phyloP scores from a whole-genome alignment of 1,284 basidiomycete genomes.

The Austropuccinia psidii region DNA sequence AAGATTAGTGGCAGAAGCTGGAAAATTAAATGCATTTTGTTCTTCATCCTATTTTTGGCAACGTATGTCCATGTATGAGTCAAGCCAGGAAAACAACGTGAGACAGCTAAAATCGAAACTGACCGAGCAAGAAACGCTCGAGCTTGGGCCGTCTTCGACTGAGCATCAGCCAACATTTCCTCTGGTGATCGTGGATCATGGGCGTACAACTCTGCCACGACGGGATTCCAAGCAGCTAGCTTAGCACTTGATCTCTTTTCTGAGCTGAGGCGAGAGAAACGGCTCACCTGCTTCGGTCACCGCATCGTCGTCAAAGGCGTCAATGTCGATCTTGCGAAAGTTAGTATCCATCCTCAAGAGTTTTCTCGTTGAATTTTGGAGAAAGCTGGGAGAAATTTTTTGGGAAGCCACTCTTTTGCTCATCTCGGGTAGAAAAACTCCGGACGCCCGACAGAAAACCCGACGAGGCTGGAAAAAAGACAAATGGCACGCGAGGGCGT shows the following conservation, averaged over 20 bases:
- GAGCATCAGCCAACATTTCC: conserved; percentile 66
- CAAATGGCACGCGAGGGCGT: too few species aligned
- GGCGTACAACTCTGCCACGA: conserved; percentile 64
- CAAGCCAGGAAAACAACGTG: too few species aligned
- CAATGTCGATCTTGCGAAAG: conserved; percentile 81
- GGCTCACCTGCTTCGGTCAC: conserved; percentile 56
- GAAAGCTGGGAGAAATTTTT: too few species aligned
- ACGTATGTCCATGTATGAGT: too few species aligned
- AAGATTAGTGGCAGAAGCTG: neutral
- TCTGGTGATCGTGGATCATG: conserved; percentile 71
- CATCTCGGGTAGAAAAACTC: too few species aligned
- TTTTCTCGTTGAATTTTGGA: neutral
- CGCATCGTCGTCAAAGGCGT: conserved; percentile 84
- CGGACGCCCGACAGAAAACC: too few species aligned
- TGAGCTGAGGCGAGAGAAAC: neutral
- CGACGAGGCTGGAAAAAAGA: too few species aligned
- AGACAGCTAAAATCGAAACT: conserved; percentile 45
- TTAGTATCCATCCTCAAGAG: neutral
- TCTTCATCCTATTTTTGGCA: too few species aligned
- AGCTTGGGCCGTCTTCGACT: conserved; percentile 64
- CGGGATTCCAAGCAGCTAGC: neutral
- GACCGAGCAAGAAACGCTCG: conserved; percentile 66
- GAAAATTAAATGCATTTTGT: too few species aligned
- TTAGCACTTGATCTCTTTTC: neutral
- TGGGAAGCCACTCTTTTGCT: too few species aligned